These are phyloP conservation scores for Poronia punctata DNA, from an alignment of 495 filamentous ascomycete species.

Conservation along the genomic window DNA sequence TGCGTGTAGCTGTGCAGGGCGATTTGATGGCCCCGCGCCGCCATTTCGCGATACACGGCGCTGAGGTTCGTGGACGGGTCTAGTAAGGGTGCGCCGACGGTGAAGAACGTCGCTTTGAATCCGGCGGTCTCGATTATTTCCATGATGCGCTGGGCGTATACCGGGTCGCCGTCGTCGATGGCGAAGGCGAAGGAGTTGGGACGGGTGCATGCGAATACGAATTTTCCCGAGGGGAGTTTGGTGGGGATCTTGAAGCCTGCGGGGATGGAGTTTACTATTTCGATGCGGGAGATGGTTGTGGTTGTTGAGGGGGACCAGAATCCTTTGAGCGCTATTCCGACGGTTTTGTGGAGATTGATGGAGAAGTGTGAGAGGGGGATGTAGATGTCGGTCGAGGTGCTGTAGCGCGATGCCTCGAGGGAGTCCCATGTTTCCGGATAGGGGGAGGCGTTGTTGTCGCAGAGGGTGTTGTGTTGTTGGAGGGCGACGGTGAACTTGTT, in stretches of 20 bases:
- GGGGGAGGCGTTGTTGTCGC: constrained; percentile 51
- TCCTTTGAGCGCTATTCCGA: constrained; percentile 63
- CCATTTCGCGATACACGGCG: constrained; percentile 59
- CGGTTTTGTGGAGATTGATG: constrained; percentile 50
- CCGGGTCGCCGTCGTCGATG: constrained; percentile 69
- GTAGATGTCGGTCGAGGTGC: constrained; percentile 56
- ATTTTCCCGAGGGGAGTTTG: constrained; percentile 55
- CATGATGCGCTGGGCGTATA: constrained; percentile 57
- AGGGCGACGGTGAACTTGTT: constrained; percentile 62
- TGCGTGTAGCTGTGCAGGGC: constrained; percentile 70
- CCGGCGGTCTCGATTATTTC: constrained; percentile 53
- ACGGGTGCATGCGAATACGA: constrained; percentile 60
- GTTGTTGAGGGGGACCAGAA: constrained; percentile 54
- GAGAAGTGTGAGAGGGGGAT: constrained; percentile 69
- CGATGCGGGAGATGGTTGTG: constrained; percentile 50
- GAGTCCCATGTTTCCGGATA: constrained; percentile 71
- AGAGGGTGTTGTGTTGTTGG: constrained; percentile 64
- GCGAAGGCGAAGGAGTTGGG: constrained; percentile 75
- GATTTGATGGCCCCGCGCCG: constrained; percentile 61
- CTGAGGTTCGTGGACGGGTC: constrained; percentile 55
- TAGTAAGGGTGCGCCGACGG: constrained; percentile 58
- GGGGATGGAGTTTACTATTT: constrained; percentile 55
- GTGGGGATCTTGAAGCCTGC: constrained; percentile 43
- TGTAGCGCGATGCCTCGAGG: constrained; percentile 61
- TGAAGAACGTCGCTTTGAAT: constrained; percentile 73